Percentiles rank a stretch among this genome's conserved stretches.
Conservation (phyloP, 2,329 filamentous ascomycete species). For the Beauveria asiatica region DNA sequence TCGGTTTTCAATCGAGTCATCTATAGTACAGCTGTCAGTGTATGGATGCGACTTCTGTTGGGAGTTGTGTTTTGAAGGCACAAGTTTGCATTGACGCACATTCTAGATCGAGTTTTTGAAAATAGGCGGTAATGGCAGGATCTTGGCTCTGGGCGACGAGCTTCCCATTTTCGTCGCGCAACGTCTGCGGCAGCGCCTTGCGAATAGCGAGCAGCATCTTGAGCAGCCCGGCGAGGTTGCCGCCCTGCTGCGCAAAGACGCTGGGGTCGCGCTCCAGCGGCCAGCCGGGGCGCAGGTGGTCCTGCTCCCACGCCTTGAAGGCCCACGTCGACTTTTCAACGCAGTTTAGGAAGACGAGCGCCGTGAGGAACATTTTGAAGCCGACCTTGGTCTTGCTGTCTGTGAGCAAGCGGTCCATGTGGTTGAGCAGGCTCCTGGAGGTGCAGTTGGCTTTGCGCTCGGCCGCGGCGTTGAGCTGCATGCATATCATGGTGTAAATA, state of each 20-base stretch:
- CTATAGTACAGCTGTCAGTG: constrained; percentile 10
- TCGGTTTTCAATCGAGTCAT: constrained; percentile 30
- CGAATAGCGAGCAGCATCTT: constrained; percentile 55
- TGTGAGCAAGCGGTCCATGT: constrained; percentile 52
- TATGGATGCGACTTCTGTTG: not conserved
- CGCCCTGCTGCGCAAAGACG: constrained; percentile 50
- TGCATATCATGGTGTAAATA: constrained; percentile 52
- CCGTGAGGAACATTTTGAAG: constrained; percentile 53
- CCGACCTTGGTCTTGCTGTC: constrained; percentile 52
- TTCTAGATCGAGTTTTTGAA: constrained; percentile 46
- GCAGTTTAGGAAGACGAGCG: constrained; percentile 55
- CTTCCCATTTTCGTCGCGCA: constrained; percentile 37
- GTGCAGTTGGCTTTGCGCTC: constrained; percentile 55
- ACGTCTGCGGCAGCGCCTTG: constrained; percentile 47
- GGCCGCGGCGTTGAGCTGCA: constrained; percentile 56
- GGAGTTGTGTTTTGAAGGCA: too few relatives aligned
- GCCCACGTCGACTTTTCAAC: constrained; percentile 62
- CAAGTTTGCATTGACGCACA: constrained; percentile 34
- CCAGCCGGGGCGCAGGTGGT: constrained; percentile 50
- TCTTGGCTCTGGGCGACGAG: constrained; percentile 40
- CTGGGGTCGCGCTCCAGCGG: constrained; percentile 49
- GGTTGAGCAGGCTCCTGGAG: constrained; percentile 48
- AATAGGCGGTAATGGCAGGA: constrained; percentile 40
- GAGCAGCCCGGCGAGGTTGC: constrained; percentile 48
- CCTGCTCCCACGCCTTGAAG: constrained; percentile 60